Evolutionary conservation across 768 basidiomycete genomes (phyloP).

Genomic region (Russula dissimulans): DNA sequence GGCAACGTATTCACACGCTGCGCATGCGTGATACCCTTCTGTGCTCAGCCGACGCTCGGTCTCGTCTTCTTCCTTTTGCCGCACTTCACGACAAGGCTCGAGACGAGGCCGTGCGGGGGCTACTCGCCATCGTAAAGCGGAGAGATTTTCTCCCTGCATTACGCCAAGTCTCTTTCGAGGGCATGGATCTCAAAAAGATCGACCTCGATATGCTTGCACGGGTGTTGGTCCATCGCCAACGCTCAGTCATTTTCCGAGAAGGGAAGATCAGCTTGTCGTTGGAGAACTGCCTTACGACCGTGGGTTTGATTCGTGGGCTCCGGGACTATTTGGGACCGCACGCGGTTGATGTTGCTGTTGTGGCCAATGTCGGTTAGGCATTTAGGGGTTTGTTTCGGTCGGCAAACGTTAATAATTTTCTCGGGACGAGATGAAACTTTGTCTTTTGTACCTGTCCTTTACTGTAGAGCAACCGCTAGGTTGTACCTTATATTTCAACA

Average conservation of each 20-base stretch:
- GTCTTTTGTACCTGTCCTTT: no score
- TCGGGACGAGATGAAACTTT: no score
- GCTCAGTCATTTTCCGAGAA: not conserved
- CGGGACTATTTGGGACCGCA: not conserved
- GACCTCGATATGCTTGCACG: not conserved
- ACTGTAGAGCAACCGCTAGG: no score
- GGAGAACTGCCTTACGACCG: not conserved
- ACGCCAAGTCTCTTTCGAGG: not conserved
- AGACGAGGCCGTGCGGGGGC: slow-evolving; percentile 12
- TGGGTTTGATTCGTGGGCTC: not conserved
- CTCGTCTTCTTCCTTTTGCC: not conserved
- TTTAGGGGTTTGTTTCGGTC: no score
- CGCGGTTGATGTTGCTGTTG: not conserved
- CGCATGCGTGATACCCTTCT: not conserved
- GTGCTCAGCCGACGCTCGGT: slow-evolving; percentile 3
- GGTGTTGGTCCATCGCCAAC: slow-evolving; percentile 1
- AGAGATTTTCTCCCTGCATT: not conserved
- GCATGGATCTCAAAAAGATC: not conserved
- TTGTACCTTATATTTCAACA: no score
- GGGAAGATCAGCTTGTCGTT: not conserved
- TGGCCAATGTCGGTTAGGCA: not conserved
- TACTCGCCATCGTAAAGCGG: slow-evolving; percentile 2
- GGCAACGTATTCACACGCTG: not conserved
- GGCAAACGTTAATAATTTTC: no score
- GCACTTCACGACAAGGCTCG: not conserved